Conservation (phyloP, 139 green algal species). For the Microglena sp. region DNA sequence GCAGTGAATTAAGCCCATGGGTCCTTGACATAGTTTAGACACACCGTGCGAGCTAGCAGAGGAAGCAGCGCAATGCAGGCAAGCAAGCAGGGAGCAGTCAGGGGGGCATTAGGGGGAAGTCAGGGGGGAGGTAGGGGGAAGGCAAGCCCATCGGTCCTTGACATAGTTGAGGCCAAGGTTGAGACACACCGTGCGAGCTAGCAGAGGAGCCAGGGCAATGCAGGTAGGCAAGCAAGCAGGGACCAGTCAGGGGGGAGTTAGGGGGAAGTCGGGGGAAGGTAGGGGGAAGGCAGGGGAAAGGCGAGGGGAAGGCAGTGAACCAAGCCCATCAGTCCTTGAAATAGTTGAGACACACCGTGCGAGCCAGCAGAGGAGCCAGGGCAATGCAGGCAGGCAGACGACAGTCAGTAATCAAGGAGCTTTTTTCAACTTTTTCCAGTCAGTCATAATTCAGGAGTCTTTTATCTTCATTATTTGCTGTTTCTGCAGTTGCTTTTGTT, state of each 20-base stretch:
- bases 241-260: neutral
- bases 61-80: slow-evolving; percentile 61
- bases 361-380: slow-evolving; percentile 71
- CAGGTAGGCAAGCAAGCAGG: neutral
- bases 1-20: too few relatives aligned
- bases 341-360: slow-evolving; percentile 69
- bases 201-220: slow-evolving; percentile 70
- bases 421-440: too few relatives aligned
- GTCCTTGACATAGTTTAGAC: slow-evolving; percentile 70
- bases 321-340: slow-evolving; percentile 68
- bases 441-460: too few relatives aligned
- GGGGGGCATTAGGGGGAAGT: neutral
- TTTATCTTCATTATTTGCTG: too few relatives aligned
- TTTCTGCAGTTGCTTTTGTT: too few relatives aligned
- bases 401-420: too few relatives aligned
- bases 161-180: slow-evolving; percentile 77
- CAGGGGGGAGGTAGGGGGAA: neutral
- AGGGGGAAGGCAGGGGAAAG: neutral
- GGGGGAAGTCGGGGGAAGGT: neutral
- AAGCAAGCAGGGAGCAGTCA: neutral
- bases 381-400: too few relatives aligned
- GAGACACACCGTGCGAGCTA: slow-evolving; percentile 71
- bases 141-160: slow-evolving; percentile 61
- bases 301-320: too few relatives aligned
- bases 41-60: slow-evolving; percentile 70